Percentiles rank a stretch among this genome's conserved stretches.
Conservation (phyloP, 2,329 filamentous ascomycete species). For the Dothidotthia symphoricarpi region DNA sequence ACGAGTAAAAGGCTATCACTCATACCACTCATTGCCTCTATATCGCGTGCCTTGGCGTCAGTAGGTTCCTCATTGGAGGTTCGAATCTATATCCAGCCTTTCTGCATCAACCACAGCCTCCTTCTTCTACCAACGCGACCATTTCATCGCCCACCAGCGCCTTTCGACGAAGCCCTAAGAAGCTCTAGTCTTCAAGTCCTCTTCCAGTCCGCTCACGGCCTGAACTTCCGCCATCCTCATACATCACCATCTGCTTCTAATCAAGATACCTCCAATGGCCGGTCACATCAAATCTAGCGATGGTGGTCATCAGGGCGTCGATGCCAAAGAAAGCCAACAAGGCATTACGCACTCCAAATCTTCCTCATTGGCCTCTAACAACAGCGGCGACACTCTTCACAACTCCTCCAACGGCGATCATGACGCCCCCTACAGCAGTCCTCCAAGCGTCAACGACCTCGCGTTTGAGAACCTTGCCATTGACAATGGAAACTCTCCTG, state of each 20-base stretch:
- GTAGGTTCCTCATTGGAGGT: too few species aligned
- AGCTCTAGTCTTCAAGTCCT: too few species aligned
- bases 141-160: too few species aligned
- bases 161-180: too few species aligned
- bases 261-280: slow-evolving; percentile 7
- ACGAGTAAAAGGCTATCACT: too few species aligned
- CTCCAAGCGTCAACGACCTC: slow-evolving; percentile 12
- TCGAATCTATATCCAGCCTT: too few species aligned
- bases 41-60: too few species aligned
- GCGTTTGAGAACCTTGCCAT: slow-evolving; percentile 13
- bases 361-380: slow-evolving; percentile 6
- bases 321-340: neutral
- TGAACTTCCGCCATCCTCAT: too few species aligned
- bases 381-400: slow-evolving; percentile 15
- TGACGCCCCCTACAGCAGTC: slow-evolving; percentile 6
- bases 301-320: neutral
- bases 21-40: too few species aligned
- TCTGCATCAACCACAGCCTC: too few species aligned
- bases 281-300: neutral
- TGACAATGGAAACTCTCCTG: neutral
- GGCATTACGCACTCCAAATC: neutral
- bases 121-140: too few species aligned
- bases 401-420: slow-evolving; percentile 8
- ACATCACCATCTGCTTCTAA: slow-evolving; percentile 1
- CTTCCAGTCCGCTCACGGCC: too few species aligned